Evolutionary conservation across 2,329 filamentous ascomycete genomes (phyloP).

Genomic region (Penicillium concentricum): DNA sequence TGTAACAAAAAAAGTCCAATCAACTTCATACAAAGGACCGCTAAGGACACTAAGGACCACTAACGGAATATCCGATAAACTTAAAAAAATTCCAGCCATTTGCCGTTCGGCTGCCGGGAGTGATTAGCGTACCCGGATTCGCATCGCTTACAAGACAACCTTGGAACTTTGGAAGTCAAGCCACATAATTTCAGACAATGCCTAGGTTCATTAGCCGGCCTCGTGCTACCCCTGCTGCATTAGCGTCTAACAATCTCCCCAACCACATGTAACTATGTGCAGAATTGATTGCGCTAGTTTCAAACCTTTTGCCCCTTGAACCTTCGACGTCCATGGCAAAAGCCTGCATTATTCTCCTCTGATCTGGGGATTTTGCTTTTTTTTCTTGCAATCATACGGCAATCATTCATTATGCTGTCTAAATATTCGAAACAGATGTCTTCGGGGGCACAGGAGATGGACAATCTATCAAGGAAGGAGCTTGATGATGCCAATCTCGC

Average conservation of each 20-base stretch:
- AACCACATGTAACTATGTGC: slow-evolving; percentile 1
- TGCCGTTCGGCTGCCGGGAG: not conserved
- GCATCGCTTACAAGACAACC: too few relatives aligned
- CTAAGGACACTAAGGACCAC: too few relatives aligned
- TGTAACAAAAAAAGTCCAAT: too few relatives aligned
- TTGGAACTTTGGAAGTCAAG: too few relatives aligned
- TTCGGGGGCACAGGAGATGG: slow-evolving; percentile 15
- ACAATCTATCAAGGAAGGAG: slow-evolving; percentile 16
- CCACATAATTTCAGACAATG: not conserved
- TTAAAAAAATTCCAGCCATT: not conserved
- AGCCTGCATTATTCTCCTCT: not conserved
- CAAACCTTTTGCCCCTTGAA: not conserved
- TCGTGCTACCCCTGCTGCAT: not conserved
- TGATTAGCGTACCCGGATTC: not conserved
- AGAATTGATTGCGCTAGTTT: not conserved
- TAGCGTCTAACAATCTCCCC: not conserved
- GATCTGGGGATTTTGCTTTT: not conserved
- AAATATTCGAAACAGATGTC: slow-evolving; percentile 12
- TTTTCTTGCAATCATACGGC: not conserved
- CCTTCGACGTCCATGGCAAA: not conserved
- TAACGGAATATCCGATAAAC: too few relatives aligned
- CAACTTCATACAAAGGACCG: too few relatives aligned
- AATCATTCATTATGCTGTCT: slow-evolving; percentile 8
- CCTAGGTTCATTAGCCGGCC: not conserved
- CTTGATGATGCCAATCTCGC: slow-evolving; percentile 48